Evolutionary conservation across 306 rosid genomes (phyloP), one percentile per base, ranked within the genome.

Genomic region (Biancaea sappan): DNA sequence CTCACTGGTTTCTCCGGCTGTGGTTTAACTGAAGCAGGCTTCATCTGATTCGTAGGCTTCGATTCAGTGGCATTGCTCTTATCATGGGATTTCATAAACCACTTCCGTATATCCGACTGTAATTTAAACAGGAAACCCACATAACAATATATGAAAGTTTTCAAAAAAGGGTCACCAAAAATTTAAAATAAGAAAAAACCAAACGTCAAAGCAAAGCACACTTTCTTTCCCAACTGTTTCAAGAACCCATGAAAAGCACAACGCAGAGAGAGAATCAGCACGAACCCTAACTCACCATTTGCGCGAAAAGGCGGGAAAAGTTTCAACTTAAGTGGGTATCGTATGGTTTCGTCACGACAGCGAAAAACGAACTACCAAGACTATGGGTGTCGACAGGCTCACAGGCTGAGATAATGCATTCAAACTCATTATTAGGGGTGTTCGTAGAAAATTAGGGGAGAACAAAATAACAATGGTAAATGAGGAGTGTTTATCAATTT

Each of bases 81-180:
- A 41, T 82, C 91, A 59, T 92, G 97, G 1, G 97, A 79, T 84
- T 92, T 94, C 96, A 92, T 90, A 84, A 94, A 94, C 99, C 99
- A 92, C 78, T 92, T 94, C 69, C 99, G 75, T 60, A 92, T 92
- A 81, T 94, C 98, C 65, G 84, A 73, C 90, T 83, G 82, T 4
- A 81, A 73, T 69, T 72, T 58, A 19, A 75, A 52, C 32, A 34
- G 51, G 31, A 44, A 13, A 40, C 13, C 3, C 29, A 66, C 54
- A 48, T 22, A 47, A 66, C 8, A 37, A 65, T 34, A 19, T 21
- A 51, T 13, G 6, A 38, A 12, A 44, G 48, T 71, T 51, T 66
- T 26, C 25, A 3, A 74, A 18, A n/a, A 22, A 47, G 46, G n/a
- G 25, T 8, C 5, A 66, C 9, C 19, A 32, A 16, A 22, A 11